Conservation (phyloP, 306 rosid species). For the Vicia sativa region DNA sequence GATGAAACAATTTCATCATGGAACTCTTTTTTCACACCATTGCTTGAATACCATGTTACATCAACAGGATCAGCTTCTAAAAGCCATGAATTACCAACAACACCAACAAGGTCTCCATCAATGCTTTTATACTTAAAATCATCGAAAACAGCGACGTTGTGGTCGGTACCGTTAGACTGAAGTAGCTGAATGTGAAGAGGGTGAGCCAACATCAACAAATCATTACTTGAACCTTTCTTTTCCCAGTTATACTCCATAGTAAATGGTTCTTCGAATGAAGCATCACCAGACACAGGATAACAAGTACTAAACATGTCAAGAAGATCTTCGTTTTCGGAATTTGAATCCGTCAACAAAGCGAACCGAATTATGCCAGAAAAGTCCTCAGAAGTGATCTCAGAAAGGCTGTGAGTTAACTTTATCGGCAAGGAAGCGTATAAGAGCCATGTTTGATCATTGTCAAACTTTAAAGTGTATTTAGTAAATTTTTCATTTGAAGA, state of each 20-base stretch:
- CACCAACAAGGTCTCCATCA: neutral
- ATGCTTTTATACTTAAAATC: slow-evolving; percentile 2
- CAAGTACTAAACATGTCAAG: slow-evolving; percentile 68
- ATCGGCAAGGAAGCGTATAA: slow-evolving; percentile 64
- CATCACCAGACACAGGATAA: slow-evolving; percentile 77
- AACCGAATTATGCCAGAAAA: slow-evolving; percentile 73
- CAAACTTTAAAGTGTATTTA: slow-evolving; percentile 57
- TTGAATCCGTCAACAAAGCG: slow-evolving; percentile 55
- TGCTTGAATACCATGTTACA: neutral
- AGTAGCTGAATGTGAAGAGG: slow-evolving; percentile 71
- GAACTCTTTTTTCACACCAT: neutral
- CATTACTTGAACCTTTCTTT: slow-evolving; percentile 65
- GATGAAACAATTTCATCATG: neutral
- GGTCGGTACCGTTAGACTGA: neutral
- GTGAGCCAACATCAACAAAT: slow-evolving; percentile 73
- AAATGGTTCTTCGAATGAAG: slow-evolving; percentile 58
- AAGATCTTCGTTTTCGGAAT: slow-evolving; percentile 37
- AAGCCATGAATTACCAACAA: neutral
- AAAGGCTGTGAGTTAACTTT: slow-evolving; percentile 41
- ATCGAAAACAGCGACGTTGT: neutral
- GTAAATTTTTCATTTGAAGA: slow-evolving; percentile 53
- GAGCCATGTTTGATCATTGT: slow-evolving; percentile 85
- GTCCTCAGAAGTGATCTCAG: slow-evolving; percentile 55
- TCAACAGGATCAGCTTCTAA: neutral
- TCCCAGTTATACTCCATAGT: slow-evolving; percentile 73